Conservation (phyloP, 306 rosid species). For the Lathyrus oleraceus region DNA sequence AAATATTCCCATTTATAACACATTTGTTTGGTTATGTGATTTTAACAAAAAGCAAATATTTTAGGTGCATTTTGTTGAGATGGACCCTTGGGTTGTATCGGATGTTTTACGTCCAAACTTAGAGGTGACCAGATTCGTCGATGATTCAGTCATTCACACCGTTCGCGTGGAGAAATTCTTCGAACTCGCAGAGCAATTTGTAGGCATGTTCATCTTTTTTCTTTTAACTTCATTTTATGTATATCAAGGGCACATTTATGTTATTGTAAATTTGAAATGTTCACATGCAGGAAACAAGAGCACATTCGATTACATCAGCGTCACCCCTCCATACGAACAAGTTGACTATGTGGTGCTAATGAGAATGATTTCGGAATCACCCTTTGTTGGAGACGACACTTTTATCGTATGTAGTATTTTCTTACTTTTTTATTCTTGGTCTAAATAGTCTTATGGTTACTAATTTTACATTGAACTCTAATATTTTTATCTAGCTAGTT, state of each 20-base stretch:
- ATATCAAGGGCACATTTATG: background rate
- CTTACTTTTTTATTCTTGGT: constrained; percentile 23
- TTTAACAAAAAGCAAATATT: constrained; percentile 19
- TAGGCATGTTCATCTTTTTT: constrained; percentile 50
- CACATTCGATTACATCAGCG: constrained; percentile 88
- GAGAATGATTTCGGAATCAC: constrained; percentile 74
- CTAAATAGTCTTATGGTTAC: constrained; percentile 19
- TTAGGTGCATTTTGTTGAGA: constrained; percentile 94
- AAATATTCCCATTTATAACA: background rate
- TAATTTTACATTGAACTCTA: constrained; percentile 14
- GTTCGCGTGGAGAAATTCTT: constrained; percentile 82
- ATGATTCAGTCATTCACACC: constrained; percentile 74
- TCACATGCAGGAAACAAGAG: constrained; percentile 56
- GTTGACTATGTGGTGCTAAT: constrained; percentile 79
- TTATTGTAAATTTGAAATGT: constrained; percentile 23
- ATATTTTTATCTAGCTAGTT: constrained; percentile 63
- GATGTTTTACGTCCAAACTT: constrained; percentile 81
- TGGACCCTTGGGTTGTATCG: constrained; percentile 97
- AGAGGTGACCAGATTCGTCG: constrained; percentile 83
- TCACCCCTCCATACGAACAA: constrained; percentile 88
- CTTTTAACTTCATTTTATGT: constrained; percentile 23
- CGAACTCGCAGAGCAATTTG: constrained; percentile 71
- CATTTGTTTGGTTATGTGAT: constrained; percentile 10
- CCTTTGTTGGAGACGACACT: constrained; percentile 72
- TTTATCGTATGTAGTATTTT: constrained; percentile 63